These are phyloP conservation scores for Metschnikowia lochheadii DNA, from an alignment of 805 yeast genomes.

Conservation along the genomic window DNA sequence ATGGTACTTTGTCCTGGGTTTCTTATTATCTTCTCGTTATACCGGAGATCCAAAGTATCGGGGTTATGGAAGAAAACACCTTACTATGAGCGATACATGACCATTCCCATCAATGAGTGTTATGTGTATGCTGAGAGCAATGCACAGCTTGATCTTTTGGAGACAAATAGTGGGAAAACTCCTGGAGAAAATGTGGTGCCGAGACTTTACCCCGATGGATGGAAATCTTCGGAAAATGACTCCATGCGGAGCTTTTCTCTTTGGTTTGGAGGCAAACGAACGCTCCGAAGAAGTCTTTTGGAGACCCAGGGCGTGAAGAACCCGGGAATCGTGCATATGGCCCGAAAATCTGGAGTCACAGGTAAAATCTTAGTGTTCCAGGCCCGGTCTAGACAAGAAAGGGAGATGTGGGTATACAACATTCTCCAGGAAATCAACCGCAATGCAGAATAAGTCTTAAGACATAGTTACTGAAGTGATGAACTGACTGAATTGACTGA, in stretches of 20 bases:
- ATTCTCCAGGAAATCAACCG: conserved; percentile 45
- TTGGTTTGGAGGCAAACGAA: conserved; percentile 68
- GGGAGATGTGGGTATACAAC: conserved; percentile 74
- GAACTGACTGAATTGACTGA: no score
- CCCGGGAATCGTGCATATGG: conserved; percentile 44
- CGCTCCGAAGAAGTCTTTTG: conserved; percentile 5
- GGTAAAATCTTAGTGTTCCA: conserved; percentile 71
- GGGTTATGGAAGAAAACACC: conserved; percentile 43
- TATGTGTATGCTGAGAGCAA: conserved; percentile 72
- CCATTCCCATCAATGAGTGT: conserved; percentile 61
- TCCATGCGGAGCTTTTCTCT: conserved; percentile 71
- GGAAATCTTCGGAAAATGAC: conserved; percentile 79
- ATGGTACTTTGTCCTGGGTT: conserved; percentile 70
- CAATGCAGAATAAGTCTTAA: conserved; percentile 16
- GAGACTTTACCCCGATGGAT: conserved; percentile 74
- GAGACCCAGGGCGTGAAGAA: conserved; percentile 23
- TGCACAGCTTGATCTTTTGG: conserved; percentile 54
- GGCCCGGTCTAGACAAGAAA: conserved; percentile 76
- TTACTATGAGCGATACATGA: conserved; percentile 49
- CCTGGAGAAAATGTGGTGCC: conserved; percentile 64
- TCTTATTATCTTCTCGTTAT: conserved; percentile 53
- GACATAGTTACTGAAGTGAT: no score
- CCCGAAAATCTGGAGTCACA: conserved; percentile 56
- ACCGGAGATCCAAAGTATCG: conserved; percentile 44
- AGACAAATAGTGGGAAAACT: conserved; percentile 37